Base-by-base conservation (phyloP, 2,329 filamentous ascomycete genomes). In the Neopestalotiopsis sp. region DNA sequence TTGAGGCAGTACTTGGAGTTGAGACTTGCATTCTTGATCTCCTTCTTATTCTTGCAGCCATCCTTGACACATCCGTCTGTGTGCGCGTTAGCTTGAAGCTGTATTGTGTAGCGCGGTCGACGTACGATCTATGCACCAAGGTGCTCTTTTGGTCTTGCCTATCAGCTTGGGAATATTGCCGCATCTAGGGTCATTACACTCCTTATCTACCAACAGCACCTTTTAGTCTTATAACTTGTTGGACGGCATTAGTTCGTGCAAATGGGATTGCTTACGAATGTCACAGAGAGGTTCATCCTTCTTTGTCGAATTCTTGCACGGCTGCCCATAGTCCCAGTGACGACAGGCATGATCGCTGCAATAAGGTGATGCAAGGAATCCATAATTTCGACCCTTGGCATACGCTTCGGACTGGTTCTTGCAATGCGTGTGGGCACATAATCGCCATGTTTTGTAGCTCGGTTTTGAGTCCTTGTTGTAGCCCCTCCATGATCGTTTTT, bases 1-100 rank as follows among this genome's bases (percentile, higher is more conserved):
- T 70, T 69, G 13, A 53, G 49, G 66, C 70, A 68, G 49, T 28
- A 66, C 61, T 12, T 71, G 61, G 17, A 71, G 66, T 24, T 53
- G 20, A 32, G 32, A 32, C 45, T 61, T 30, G 53, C 59, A 24
- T 45, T 66, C n/a, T 59, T 59, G 56, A 49, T 61, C 14, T 53
- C 17, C 34, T 57, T 62, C 10, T 42, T 13, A 24, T 45, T 38
- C 45, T 61, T 62, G 20, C 67, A 66, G 14, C n/a, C 24, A 10
- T 56, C 32, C 10, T 24, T 13, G 9, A 4, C 14, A 28, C 64
- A 66, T 20, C 17, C 64, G 38, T 66, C 64, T 66, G 38, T 28
- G 45, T 38, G 32, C n/a, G 14, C 12, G 20, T 64, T 28, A 49
- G 42, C 17, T n/a, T 9, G 14, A 14, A 9, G 24, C 14, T 10